Evolutionary conservation across 306 rosid genomes (phyloP).

Genomic region (Pyrus communis): DNA sequence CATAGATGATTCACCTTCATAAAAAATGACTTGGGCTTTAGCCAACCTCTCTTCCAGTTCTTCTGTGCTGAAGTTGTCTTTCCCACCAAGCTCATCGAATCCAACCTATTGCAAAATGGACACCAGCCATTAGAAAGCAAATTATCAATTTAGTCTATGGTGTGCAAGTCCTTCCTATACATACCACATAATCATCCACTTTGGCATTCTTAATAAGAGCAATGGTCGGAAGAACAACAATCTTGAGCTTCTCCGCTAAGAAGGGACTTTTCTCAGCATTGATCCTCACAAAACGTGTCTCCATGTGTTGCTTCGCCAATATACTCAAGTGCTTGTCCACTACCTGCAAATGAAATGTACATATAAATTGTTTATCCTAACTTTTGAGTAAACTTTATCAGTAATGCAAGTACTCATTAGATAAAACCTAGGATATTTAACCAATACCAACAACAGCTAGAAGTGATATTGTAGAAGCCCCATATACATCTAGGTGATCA

Average conservation of each 20-base stretch:
- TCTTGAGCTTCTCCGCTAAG: slow-evolving; percentile 86
- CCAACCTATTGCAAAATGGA: slow-evolving; percentile 57
- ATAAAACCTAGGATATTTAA: not conserved
- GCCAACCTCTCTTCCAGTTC: slow-evolving; percentile 84
- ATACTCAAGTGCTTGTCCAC: slow-evolving; percentile 78
- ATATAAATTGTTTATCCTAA: slow-evolving; percentile 18
- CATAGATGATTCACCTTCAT: slow-evolving; percentile 75
- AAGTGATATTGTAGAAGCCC: not conserved
- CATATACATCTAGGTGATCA: not conserved
- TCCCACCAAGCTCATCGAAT: slow-evolving; percentile 93
- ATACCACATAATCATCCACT: slow-evolving; percentile 97
- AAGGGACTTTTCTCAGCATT: slow-evolving; percentile 95
- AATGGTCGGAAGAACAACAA: slow-evolving; percentile 82
- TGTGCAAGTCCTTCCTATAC: slow-evolving; percentile 5
- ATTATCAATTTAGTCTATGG: not conserved
- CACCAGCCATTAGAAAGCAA: not conserved
- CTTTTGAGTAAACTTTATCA: not conserved
- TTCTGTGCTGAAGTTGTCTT: slow-evolving; percentile 88
- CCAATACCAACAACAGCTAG: not conserved
- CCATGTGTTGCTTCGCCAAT: slow-evolving; percentile 83
- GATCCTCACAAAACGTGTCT: slow-evolving; percentile 77
- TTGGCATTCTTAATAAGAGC: slow-evolving; percentile 91
- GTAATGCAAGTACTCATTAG: not conserved
- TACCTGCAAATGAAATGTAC: slow-evolving; percentile 50
- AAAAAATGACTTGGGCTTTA: slow-evolving; percentile 69